Evolutionary conservation across 208 protist species (phyloP).

Genomic region (Plasmodiophora brassicae): DNA sequence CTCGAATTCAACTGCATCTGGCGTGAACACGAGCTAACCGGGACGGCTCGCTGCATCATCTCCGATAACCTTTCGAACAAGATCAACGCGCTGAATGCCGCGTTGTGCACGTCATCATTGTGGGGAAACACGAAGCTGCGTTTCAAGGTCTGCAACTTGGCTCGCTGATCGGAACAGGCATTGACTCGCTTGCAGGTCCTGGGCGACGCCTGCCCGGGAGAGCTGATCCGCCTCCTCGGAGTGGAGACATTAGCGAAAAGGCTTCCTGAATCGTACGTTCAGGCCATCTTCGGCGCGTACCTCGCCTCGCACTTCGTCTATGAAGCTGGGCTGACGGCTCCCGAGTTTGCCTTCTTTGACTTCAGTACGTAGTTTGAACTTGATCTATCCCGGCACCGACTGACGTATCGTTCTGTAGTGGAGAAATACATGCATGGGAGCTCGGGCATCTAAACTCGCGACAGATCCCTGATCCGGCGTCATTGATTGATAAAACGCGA

Average conservation of each 20-base stretch:
- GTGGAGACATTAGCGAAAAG: neutral
- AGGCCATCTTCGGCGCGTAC: slow-evolving; percentile 3
- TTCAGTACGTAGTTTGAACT: neutral
- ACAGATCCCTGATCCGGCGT: too few species aligned
- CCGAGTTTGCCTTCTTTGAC: slow-evolving; percentile 35
- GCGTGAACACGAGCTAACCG: neutral
- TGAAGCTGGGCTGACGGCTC: neutral
- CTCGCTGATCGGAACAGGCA: neutral
- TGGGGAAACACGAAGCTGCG: neutral
- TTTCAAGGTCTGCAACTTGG: neutral
- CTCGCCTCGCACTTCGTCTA: slow-evolving; percentile 14
- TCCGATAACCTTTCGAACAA: slow-evolving; percentile 4
- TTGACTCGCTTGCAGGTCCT: neutral
- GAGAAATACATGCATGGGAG: slow-evolving; percentile 12
- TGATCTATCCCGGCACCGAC: neutral
- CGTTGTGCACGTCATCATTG: neutral
- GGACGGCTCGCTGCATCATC: neutral
- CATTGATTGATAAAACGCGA: too few species aligned
- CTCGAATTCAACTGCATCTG: slow-evolving; percentile 8
- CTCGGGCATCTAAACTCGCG: too few species aligned
- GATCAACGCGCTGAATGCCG: slow-evolving; percentile 2
- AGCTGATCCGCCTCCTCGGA: neutral
- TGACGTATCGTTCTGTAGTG: neutral
- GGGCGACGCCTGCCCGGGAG: neutral
- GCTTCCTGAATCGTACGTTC: neutral